Conservation (phyloP, 495 filamentous ascomycete genomes). For the Cercophora scortea region DNA sequence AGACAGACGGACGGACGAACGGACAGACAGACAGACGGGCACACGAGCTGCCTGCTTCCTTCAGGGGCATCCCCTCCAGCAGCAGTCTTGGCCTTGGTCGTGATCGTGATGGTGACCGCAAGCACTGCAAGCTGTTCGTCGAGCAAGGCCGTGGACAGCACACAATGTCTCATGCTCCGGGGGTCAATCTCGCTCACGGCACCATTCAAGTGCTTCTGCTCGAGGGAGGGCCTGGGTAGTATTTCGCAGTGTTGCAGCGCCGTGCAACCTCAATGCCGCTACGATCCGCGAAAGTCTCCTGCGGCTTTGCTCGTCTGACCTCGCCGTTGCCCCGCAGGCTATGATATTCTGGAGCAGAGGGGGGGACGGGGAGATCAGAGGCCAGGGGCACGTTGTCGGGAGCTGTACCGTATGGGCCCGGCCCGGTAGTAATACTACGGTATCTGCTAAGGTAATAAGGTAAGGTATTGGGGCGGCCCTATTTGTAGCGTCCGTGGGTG, state of each 20-base stretch:
- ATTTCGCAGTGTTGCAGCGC: conserved; percentile 24
- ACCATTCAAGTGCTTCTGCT: conserved; percentile 3
- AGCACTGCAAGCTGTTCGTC: not conserved
- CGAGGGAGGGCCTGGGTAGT: conserved; percentile 9
- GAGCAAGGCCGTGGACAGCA: conserved; percentile 3
- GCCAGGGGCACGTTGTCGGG: conserved; percentile 3
- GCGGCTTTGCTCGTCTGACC: conserved; percentile 10
- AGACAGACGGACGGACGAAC: not conserved
- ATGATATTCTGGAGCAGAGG: not conserved
- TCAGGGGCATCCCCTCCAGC: not conserved
- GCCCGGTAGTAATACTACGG: conserved; percentile 17
- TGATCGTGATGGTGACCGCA: not conserved
- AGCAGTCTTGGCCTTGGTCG: not conserved
- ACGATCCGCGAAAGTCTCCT: conserved; percentile 11
- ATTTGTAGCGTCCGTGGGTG: conserved; percentile 21
- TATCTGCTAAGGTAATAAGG: not conserved
- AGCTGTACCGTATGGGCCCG: conserved; percentile 19
- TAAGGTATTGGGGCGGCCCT: conserved; percentile 16
- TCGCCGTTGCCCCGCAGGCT: conserved; percentile 7
- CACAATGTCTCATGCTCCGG: conserved; percentile 15
- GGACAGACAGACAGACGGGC: not conserved
- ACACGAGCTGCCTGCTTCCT: not conserved
- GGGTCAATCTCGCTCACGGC: conserved; percentile 7
- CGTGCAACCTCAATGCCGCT: conserved; percentile 28
- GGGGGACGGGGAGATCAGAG: too few relatives aligned